These are phyloP conservation scores for Bipolaris cookei DNA, from an alignment of 2,329 filamentous ascomycete species.

Conservation along the genomic window DNA sequence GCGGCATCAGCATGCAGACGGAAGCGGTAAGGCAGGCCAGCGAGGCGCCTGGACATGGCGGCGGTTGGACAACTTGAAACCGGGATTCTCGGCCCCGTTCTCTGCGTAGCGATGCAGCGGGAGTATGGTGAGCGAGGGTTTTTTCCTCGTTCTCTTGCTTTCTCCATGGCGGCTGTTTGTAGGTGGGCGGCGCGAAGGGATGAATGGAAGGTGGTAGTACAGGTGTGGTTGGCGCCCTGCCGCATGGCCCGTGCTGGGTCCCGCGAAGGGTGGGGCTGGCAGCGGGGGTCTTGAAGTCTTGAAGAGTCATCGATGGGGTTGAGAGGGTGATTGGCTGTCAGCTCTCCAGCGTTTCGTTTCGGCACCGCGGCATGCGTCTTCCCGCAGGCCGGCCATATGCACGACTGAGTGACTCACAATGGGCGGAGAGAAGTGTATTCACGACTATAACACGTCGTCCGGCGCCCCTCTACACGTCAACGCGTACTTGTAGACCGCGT, in stretches of 20 bases:
- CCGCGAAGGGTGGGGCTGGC: conserved; percentile 26
- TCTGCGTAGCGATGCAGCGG: conserved; percentile 13
- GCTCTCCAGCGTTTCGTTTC: conserved; percentile 44
- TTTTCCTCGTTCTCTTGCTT: neutral
- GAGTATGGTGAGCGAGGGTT: conserved; percentile 9
- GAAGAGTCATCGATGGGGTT: conserved; percentile 41
- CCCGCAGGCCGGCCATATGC: conserved; percentile 27
- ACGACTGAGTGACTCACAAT: conserved; percentile 46
- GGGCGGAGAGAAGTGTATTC: conserved; percentile 36
- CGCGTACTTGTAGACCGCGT: conserved; percentile 47
- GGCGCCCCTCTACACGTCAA: conserved; percentile 31
- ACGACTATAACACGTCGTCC: conserved; percentile 49
- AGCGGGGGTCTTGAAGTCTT: conserved; percentile 32
- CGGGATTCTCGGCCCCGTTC: conserved; percentile 33
- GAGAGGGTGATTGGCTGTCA: conserved; percentile 39
- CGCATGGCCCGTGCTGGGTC: conserved; percentile 28
- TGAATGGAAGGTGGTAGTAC: conserved; percentile 42
- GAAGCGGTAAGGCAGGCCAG: conserved; percentile 30
- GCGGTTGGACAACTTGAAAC: conserved; percentile 48
- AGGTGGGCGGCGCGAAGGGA: conserved; percentile 32
- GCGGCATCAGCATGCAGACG: conserved; percentile 31
- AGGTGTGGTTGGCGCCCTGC: conserved; percentile 39
- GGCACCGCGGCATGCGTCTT: conserved; percentile 30
- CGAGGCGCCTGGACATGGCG: conserved; percentile 46
- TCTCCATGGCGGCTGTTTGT: conserved; percentile 42